These are phyloP conservation scores for Paxillus rubicundulus DNA, from an alignment of 768 basidiomycete genomes.

Conservation along the genomic window DNA sequence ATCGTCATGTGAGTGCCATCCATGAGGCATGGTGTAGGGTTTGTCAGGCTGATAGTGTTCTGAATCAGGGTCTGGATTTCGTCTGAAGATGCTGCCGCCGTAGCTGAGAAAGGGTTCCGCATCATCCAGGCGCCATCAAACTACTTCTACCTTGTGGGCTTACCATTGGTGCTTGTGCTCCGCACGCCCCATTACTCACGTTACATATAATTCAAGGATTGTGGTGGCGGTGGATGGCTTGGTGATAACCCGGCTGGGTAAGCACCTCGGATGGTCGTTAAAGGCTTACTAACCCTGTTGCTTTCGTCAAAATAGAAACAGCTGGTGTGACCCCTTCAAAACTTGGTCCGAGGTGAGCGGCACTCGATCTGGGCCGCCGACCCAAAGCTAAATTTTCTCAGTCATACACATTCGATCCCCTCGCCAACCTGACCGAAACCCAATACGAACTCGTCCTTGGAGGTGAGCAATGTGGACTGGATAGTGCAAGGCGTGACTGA, in stretches of 20 bases:
- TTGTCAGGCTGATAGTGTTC: background rate
- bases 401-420: slow-evolving; percentile 52
- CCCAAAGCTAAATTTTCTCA: slow-evolving; percentile 13
- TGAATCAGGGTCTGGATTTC: slow-evolving; percentile 52
- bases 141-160: slow-evolving; percentile 49
- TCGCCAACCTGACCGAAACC: slow-evolving; percentile 36
- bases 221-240: slow-evolving; percentile 50
- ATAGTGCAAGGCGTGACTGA: background rate
- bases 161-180: background rate
- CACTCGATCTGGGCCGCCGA: background rate
- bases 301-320: slow-evolving; percentile 27
- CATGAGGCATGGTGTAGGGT: background rate
- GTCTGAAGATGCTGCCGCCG: slow-evolving; percentile 37
- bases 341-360: slow-evolving; percentile 45
- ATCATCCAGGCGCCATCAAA: slow-evolving; percentile 49
- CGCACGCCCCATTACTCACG: background rate
- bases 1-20: slow-evolving; percentile 35
- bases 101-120: slow-evolving; percentile 39
- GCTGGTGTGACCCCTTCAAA: slow-evolving; percentile 54
- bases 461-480: slow-evolving; percentile 20
- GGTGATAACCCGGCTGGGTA: slow-evolving; percentile 34
- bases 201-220: slow-evolving; percentile 30
- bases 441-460: slow-evolving; percentile 40
- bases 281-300: slow-evolving; percentile 1
- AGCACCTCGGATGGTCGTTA: background rate